Evolutionary conservation across 305 asterid genomes (phyloP).

Genomic region (Fraxinus nigra): DNA sequence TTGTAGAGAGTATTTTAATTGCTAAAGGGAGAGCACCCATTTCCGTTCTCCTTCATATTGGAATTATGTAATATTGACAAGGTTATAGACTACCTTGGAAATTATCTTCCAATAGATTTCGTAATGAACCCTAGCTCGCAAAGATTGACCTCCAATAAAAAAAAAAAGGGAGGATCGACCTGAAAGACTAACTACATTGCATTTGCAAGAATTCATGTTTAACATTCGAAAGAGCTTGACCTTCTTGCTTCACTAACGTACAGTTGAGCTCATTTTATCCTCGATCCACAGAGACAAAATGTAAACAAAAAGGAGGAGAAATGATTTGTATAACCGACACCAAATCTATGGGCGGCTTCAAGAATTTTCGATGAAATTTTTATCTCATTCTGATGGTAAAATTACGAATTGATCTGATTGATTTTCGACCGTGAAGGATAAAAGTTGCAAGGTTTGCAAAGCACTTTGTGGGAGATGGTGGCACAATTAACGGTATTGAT

Average conservation of each 20-base stretch:
- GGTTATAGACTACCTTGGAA: no score
- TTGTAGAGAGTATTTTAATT: not conserved
- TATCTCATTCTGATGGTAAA: not conserved
- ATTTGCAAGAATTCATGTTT: no score
- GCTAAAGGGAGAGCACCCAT: not conserved
- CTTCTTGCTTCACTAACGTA: no score
- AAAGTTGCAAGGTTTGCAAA: constrained; percentile 37
- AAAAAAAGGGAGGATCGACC: no score
- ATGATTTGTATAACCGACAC: not conserved
- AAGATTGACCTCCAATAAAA: no score
- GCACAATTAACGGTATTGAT: constrained; percentile 30
- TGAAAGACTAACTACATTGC: no score
- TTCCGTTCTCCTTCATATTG: not conserved
- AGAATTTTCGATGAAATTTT: not conserved
- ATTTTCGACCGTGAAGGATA: constrained; percentile 18
- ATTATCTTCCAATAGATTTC: no score
- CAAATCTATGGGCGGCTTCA: not conserved
- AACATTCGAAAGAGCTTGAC: no score
- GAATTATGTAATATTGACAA: no score
- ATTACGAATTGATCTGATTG: not conserved
- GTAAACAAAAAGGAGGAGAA: not conserved
- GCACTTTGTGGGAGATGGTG: constrained; percentile 45
- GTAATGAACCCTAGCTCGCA: no score
- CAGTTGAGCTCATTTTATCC: not conserved
- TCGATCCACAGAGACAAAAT: not conserved